A percentile compares a stretch with the other conserved stretches of the same genome.
Conservation (phyloP, 2,329 filamentous ascomycete genomes). For the Aspergillus sergii region DNA sequence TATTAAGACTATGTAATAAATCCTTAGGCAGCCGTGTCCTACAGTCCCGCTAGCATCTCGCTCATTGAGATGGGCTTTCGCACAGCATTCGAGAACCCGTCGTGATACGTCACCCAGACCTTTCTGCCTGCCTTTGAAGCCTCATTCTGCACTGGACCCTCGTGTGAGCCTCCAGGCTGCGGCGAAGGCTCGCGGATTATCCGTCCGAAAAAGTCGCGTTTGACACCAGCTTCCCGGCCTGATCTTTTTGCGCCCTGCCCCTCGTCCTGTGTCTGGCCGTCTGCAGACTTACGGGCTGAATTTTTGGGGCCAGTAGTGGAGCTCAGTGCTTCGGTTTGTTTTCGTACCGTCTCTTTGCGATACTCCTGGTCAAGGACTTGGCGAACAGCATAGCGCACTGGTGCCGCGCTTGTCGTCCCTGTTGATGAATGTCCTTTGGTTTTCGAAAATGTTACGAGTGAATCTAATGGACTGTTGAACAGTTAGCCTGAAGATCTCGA, state of each 20-base stretch:
- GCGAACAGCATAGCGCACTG: constrained; percentile 86
- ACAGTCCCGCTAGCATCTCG: constrained; percentile 66
- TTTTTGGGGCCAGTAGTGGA: constrained; percentile 31
- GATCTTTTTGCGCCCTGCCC: constrained; percentile 25
- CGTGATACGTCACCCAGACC: constrained; percentile 87
- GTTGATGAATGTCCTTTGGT: constrained; percentile 36
- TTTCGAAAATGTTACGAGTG: constrained; percentile 66
- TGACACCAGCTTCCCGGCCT: constrained; percentile 50
- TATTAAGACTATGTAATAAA: neutral
- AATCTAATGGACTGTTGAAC: constrained; percentile 66
- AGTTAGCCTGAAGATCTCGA: neutral
- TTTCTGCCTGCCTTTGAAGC: constrained; percentile 53
- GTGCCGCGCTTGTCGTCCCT: constrained; percentile 61
- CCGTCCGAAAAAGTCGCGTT: constrained; percentile 85
- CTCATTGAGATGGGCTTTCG: constrained; percentile 80
- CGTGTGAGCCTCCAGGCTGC: constrained; percentile 34
- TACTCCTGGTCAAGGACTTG: constrained; percentile 93
- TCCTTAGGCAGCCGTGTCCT: constrained; percentile 3
- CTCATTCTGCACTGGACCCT: constrained; percentile 32
- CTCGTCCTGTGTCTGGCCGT: constrained; percentile 35
- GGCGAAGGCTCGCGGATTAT: constrained; percentile 57
- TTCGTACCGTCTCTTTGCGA: constrained; percentile 68
- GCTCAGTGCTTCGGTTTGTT: constrained; percentile 62
- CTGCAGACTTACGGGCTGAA: constrained; percentile 28
- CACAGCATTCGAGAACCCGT: constrained; percentile 90